Conservation (phyloP, 371 early-diverging fungal genomes). For the Furculomyces boomerangus region DNA sequence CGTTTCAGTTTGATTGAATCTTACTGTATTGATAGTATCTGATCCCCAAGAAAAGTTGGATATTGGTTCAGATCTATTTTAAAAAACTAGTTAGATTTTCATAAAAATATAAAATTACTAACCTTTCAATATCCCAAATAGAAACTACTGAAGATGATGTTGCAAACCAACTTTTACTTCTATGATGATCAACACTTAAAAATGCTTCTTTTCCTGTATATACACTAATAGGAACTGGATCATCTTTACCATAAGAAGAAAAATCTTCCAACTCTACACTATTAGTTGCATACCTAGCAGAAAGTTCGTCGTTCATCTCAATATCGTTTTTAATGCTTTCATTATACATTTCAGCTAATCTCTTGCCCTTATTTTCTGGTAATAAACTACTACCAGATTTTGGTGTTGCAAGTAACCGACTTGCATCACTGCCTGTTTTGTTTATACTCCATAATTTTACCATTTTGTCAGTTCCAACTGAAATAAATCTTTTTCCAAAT, state of each 20-base stretch:
- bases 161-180: slow-evolving; percentile 61
- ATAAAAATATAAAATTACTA: background rate
- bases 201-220: slow-evolving; percentile 61
- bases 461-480: slow-evolving; percentile 75
- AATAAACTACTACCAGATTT: background rate
- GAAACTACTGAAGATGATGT: slow-evolving; percentile 65
- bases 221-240: slow-evolving; percentile 38
- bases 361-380: background rate
- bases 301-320: background rate
- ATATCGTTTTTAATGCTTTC: background rate
- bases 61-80: slow-evolving; percentile 52
- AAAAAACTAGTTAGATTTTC: background rate
- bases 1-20: slow-evolving; percentile 87
- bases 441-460: slow-evolving; percentile 66
- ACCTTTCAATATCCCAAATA: slow-evolving; percentile 80
- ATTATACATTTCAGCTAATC: background rate
- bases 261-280: too few species aligned
- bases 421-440: slow-evolving; percentile 5
- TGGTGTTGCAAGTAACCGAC: background rate
- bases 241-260: slow-evolving; percentile 4
- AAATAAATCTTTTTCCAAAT: too few species aligned
- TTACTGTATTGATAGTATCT: slow-evolving; percentile 80
- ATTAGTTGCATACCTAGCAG: too few species aligned
- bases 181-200: slow-evolving; percentile 62
- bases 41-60: slow-evolving; percentile 76